Conservation (phyloP, 2,329 filamentous ascomycete genomes). For the Stachybotrys echinatus region DNA sequence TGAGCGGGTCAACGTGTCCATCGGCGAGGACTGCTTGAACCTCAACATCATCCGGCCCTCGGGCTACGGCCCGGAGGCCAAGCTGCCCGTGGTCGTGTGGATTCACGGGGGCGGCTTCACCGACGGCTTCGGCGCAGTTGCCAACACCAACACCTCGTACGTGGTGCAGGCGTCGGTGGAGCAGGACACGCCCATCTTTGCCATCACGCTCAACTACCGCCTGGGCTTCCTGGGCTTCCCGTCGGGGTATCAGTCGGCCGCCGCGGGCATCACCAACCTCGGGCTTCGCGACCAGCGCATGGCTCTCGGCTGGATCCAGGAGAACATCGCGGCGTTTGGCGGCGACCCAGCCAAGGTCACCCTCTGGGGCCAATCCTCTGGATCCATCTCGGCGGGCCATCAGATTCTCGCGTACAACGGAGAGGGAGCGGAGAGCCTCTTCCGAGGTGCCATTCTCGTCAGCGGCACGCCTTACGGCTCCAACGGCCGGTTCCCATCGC, state of each 20-base stretch:
- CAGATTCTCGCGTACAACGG: constrained; percentile 45
- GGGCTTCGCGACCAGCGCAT: constrained; percentile 42
- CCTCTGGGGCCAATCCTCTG: constrained; percentile 46
- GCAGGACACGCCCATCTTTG: constrained; percentile 41
- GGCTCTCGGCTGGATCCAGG: constrained; percentile 41
- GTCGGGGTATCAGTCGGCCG: constrained; percentile 29
- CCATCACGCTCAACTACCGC: constrained; percentile 44
- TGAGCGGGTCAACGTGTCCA: too few relatives aligned
- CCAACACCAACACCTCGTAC: constrained; percentile 50
- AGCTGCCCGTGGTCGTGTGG: constrained; percentile 53
- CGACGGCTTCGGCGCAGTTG: constrained; percentile 18
- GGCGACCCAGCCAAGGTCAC: too few relatives aligned
- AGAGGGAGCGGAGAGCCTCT: constrained; percentile 2
- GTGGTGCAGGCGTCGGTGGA: constrained; percentile 44
- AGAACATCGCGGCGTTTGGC: constrained; percentile 40
- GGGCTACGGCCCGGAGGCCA: constrained; percentile 29
- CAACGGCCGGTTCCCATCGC: not conserved
- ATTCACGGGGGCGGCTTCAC: constrained; percentile 40
- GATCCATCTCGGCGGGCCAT: constrained; percentile 37
- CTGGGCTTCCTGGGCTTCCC: constrained; percentile 43
- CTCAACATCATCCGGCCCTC: constrained; percentile 56
- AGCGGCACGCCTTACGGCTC: not conserved
- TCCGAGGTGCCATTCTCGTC: not conserved
- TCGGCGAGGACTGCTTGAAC: constrained; percentile 54
- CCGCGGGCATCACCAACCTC: constrained; percentile 40